Evolutionary conservation across 345 rosid genomes (phyloP).

Genomic region (Eucalyptus fibrosa): DNA sequence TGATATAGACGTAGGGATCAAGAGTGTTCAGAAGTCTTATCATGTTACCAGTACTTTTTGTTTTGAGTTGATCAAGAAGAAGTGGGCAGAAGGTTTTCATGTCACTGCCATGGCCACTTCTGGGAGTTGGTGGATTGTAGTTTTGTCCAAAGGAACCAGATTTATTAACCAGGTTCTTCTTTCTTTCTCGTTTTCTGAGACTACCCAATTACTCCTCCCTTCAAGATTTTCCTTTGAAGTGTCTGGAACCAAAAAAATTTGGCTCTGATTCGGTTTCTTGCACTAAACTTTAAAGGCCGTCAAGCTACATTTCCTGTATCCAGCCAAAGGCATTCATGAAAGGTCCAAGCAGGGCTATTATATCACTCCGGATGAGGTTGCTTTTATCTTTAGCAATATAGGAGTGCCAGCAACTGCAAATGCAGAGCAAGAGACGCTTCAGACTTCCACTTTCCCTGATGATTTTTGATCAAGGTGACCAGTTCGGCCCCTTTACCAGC

Average conservation of each 20-base stretch:
- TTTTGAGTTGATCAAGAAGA: conserved; percentile 46
- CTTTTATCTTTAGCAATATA: neutral
- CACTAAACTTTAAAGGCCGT: neutral
- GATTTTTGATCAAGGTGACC: neutral
- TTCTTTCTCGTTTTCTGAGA: neutral
- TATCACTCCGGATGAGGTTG: neutral
- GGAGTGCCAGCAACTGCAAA: neutral
- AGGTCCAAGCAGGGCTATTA: neutral
- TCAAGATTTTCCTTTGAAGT: neutral
- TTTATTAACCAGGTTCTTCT: neutral
- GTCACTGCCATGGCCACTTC: conserved; percentile 38
- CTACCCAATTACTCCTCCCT: neutral
- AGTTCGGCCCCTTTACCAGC: neutral
- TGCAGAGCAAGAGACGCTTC: neutral
- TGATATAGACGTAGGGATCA: conserved; percentile 36
- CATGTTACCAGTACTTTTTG: conserved; percentile 79
- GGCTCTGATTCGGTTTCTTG: neutral
- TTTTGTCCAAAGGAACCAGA: neutral
- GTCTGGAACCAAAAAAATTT: neutral
- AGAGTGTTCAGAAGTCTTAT: conserved; percentile 64
- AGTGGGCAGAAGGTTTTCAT: conserved; percentile 78
- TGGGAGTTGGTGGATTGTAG: neutral
- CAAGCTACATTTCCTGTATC: neutral
- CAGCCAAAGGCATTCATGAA: neutral
- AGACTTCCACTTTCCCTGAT: neutral